phyloP scores from a whole-genome alignment of 169 alveolate species.

The Eimeria brunetti region DNA sequence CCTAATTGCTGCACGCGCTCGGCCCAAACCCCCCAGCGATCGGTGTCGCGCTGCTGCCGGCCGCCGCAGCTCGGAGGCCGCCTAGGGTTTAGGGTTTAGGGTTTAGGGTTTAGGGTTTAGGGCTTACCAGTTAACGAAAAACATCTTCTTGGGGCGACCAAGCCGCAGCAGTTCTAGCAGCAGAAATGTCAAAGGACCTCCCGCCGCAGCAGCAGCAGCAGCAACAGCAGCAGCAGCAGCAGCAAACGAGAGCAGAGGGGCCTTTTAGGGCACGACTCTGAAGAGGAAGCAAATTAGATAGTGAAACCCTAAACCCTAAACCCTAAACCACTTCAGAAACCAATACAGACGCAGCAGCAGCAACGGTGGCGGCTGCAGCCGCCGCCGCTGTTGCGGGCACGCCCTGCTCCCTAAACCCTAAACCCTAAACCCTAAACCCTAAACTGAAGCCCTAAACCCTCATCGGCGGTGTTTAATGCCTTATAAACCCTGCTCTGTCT shows the following conservation, averaged over 20 bases:
- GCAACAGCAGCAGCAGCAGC: conserved; percentile 40
- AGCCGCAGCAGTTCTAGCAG: not conserved
- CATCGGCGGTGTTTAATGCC: not conserved
- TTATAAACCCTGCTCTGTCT: not conserved
- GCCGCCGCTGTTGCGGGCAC: not conserved
- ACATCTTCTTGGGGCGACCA: conserved; percentile 1
- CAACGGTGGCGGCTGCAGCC: too few relatives aligned
- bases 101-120: not conserved
- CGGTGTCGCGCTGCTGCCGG: not conserved
- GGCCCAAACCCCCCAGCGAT: not conserved
- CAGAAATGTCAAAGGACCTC: conserved; percentile 2
- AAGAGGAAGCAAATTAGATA: not conserved
- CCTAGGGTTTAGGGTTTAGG: not conserved
- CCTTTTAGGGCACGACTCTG: conserved; percentile 37
- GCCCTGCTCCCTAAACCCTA: conserved; percentile 8
- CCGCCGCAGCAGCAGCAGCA: conserved; percentile 50
- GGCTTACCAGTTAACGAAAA: conserved; percentile 7
- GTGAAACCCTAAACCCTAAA: conserved; percentile 27
- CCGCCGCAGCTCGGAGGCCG: not conserved
- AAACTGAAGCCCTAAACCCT: not conserved
- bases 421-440: conserved; percentile 20
- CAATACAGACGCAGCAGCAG: not conserved
- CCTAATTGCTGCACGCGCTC: not conserved
- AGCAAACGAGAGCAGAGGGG: conserved; percentile 26
- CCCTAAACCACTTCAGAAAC: conserved; percentile 22